phyloP scores from a whole-genome alignment of 768 basidiomycete species.

The Serendipita sp. region DNA sequence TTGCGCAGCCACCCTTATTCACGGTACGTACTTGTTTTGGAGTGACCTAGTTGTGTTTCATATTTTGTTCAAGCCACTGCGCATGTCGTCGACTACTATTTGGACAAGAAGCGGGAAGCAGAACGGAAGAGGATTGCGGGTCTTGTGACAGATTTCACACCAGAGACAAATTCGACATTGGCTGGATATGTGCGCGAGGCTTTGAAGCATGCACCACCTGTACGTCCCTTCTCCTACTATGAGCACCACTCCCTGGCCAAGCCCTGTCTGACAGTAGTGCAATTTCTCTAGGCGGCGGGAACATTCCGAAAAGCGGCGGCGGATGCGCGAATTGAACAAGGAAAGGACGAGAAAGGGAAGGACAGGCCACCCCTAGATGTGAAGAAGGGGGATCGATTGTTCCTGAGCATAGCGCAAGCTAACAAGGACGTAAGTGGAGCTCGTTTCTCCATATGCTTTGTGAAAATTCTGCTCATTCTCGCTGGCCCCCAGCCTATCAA shows the following conservation, averaged over 20 bases:
- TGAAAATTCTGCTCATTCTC: too few species aligned
- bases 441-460: background rate
- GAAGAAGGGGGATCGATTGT: conserved; percentile 22
- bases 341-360: conserved; percentile 8
- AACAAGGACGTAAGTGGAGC: conserved; percentile 24
- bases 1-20: conserved; percentile 48
- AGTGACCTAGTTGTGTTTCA: background rate
- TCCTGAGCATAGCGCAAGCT: conserved; percentile 24
- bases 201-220: conserved; percentile 13
- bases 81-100: conserved; percentile 44
- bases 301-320: conserved; percentile 24
- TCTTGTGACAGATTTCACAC: conserved; percentile 9
- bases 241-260: background rate
- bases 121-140: conserved; percentile 23
- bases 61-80: background rate
- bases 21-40: conserved; percentile 35
- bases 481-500: too few species aligned
- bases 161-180: conserved; percentile 18
- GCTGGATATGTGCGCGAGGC: conserved; percentile 37
- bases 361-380: conserved; percentile 21
- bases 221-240: background rate
- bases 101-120: conserved; percentile 26
- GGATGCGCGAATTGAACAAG: conserved; percentile 23
- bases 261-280: background rate
- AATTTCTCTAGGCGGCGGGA: conserved; percentile 15